Conservation (phyloP, 495 filamentous ascomycete genomes). For the Talaromyces thailandensis region DNA sequence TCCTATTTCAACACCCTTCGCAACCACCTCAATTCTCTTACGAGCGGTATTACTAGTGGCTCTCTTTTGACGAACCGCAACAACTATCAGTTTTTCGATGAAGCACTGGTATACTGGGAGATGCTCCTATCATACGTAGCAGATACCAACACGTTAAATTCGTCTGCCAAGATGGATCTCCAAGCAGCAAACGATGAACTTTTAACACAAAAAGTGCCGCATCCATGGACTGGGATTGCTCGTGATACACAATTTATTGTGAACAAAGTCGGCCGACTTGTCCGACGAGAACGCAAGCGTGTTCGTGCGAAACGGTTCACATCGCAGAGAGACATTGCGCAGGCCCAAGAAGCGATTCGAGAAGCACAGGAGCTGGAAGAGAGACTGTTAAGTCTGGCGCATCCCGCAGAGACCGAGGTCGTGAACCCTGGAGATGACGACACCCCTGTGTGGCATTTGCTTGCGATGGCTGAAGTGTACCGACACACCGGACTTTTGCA, state of each 20-base stretch:
- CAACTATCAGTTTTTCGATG: slow-evolving; percentile 49
- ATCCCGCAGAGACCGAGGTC: slow-evolving; percentile 39
- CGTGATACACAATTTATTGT: slow-evolving; percentile 45
- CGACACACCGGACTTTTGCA: slow-evolving; percentile 46
- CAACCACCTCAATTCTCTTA: slow-evolving; percentile 31
- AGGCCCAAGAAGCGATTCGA: slow-evolving; percentile 32
- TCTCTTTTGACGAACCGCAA: slow-evolving; percentile 22
- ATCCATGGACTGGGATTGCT: slow-evolving; percentile 52
- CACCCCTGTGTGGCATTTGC: slow-evolving; percentile 46
- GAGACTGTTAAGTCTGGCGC: slow-evolving; percentile 37
- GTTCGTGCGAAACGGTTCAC: slow-evolving; percentile 25
- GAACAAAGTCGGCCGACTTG: slow-evolving; percentile 44
- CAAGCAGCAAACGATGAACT: neutral
- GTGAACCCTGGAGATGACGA: slow-evolving; percentile 45
- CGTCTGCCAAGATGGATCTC: slow-evolving; percentile 21
- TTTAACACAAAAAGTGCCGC: slow-evolving; percentile 33
- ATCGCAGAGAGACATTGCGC: slow-evolving; percentile 29
- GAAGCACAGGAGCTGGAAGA: slow-evolving; percentile 42
- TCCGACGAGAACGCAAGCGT: slow-evolving; percentile 39
- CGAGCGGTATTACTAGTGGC: slow-evolving; percentile 9
- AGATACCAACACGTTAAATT: slow-evolving; percentile 29
- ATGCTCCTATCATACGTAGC: slow-evolving; percentile 50
- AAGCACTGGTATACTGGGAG: slow-evolving; percentile 51
- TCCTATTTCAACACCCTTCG: slow-evolving; percentile 37
- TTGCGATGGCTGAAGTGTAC: slow-evolving; percentile 49